phyloP scores from a whole-genome alignment of 139 green algal genomes.

The Nannochloris sp. region DNA sequence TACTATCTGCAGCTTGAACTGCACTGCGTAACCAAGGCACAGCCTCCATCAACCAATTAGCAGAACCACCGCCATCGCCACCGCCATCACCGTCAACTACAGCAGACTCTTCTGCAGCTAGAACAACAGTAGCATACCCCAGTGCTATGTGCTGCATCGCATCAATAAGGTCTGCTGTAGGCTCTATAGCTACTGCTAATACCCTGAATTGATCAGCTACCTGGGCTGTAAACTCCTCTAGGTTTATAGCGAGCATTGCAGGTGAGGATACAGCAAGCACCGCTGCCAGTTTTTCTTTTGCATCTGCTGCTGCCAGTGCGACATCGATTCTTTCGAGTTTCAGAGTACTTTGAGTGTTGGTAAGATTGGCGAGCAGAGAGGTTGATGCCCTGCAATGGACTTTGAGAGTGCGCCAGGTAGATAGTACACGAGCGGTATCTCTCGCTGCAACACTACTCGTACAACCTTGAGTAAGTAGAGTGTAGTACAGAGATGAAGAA shows the following conservation, averaged over 20 bases:
- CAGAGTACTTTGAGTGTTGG: neutral
- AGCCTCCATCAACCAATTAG: neutral
- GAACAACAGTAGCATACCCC: slow-evolving; percentile 2
- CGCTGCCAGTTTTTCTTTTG: neutral
- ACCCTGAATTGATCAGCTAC: too few relatives aligned
- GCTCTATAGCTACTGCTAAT: too few relatives aligned
- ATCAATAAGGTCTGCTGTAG: neutral
- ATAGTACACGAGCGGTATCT: neutral
- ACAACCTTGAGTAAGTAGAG: too few relatives aligned
- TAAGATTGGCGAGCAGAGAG: neutral
- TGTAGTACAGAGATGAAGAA: neutral
- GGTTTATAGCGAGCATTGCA: neutral
- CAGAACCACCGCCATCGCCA: too few relatives aligned
- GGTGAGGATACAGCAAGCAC: neutral
- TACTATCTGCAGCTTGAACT: slow-evolving; percentile 11
- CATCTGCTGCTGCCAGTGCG: neutral
- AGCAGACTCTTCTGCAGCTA: neutral
- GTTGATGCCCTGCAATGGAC: neutral
- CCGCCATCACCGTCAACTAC: neutral
- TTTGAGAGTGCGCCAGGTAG: neutral
- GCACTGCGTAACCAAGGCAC: slow-evolving; percentile 12
- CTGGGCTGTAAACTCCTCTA: too few relatives aligned
- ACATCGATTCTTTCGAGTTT: slow-evolving; percentile 13
- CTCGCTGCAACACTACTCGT: too few relatives aligned
- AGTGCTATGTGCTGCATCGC: slow-evolving; percentile 8